These are phyloP conservation scores for Holtermannia corniformis DNA, from an alignment of 768 basidiomycete species.

Conservation along the genomic window DNA sequence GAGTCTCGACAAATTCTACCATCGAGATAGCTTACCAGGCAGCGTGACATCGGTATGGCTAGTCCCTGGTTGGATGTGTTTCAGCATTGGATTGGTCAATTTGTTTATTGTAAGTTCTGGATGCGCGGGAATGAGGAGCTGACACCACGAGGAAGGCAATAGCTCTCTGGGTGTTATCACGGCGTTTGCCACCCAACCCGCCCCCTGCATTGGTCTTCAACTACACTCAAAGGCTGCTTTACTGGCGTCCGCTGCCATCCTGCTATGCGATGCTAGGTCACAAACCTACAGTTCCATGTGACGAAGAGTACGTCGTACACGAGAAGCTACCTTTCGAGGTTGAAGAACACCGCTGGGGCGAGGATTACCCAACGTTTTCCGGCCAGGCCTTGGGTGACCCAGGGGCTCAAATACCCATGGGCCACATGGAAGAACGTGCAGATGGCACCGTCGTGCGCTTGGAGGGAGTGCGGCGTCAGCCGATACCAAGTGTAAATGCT, in stretches of 20 bases:
- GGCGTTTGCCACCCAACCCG: background rate
- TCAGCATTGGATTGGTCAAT: too few species aligned
- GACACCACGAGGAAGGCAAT: background rate
- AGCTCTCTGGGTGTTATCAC: background rate
- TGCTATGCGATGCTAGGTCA: background rate
- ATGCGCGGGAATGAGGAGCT: too few species aligned
- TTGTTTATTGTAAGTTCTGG: too few species aligned
- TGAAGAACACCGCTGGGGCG: background rate
- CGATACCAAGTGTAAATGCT: too few species aligned
- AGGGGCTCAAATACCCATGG: background rate
- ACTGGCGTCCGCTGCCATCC: background rate
- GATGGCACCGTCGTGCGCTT: background rate
- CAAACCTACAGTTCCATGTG: background rate
- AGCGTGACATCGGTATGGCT: too few species aligned
- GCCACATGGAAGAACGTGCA: background rate
- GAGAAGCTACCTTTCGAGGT: too few species aligned
- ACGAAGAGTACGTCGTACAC: background rate
- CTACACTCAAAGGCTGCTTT: background rate
- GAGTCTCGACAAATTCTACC: too few species aligned
- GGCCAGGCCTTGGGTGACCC: background rate
- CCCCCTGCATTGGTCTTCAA: background rate
- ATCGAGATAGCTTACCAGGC: too few species aligned
- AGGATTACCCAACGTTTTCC: background rate
- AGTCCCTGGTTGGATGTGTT: too few species aligned
- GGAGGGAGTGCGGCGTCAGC: too few species aligned